phyloP scores from a whole-genome alignment of 1,284 basidiomycete genomes.

The Xanthoconium separans region DNA sequence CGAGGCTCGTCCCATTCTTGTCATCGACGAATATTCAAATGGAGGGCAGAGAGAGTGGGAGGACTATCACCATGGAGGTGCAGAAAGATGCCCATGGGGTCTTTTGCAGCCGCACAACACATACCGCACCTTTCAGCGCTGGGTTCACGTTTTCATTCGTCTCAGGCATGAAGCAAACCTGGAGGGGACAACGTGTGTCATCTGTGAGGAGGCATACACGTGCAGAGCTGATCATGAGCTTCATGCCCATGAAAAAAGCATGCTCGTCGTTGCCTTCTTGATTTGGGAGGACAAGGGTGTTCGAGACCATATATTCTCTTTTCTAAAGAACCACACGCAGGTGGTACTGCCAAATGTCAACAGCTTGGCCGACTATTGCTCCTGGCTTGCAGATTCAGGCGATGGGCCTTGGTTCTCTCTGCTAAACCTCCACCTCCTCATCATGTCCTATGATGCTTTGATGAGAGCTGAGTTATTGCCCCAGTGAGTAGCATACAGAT shows the following conservation, averaged over 20 bases:
- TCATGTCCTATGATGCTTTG: not conserved
- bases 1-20: no score
- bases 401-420: not conserved
- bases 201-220: not conserved
- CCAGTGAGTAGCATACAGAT: no score
- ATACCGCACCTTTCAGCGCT: no score
- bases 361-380: not conserved
- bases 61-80: no score
- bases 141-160: no score
- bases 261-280: not conserved
- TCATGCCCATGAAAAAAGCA: not conserved
- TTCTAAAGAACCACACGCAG: not conserved
- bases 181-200: not conserved
- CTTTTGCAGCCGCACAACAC: no score
- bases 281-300: not conserved
- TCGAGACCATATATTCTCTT: not conserved
- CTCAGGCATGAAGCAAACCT: no score
- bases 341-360: no score
- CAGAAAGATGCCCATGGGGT: no score
- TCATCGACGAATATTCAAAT: no score
- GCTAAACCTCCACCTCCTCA: not conserved
- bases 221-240: not conserved
- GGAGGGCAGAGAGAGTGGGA: no score
- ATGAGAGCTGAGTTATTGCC: not conserved
- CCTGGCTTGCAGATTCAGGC: not conserved